phyloP scores from a whole-genome alignment of 139 green algal species.

The Auxenochlorella protothecoides region DNA sequence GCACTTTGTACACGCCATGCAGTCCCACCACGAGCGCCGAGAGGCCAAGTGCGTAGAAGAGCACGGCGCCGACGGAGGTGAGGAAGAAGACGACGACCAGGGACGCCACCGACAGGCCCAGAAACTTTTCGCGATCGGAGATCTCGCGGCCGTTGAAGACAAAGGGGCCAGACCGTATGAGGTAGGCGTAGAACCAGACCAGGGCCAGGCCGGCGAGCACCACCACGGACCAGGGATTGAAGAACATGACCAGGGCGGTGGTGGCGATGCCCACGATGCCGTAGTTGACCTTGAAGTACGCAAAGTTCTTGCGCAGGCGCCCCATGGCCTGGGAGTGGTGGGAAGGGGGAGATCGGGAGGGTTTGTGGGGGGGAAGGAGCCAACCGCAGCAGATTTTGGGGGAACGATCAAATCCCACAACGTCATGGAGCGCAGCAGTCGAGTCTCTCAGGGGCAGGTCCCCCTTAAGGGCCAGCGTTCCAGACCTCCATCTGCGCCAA shows the following conservation, averaged over 20 bases:
- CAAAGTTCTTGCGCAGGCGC: slow-evolving; percentile 74
- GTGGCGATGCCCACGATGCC: slow-evolving; percentile 55
- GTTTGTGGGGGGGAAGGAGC: no score
- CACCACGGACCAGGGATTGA: slow-evolving; percentile 28
- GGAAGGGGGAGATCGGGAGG: no score
- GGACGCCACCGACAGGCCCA: slow-evolving; percentile 59
- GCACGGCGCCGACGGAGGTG: slow-evolving; percentile 72
- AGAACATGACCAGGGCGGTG: slow-evolving; percentile 45
- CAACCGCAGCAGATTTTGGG: no score
- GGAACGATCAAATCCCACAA: no score
- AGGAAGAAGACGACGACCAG: slow-evolving; percentile 86
- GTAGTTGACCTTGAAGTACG: slow-evolving; percentile 94
- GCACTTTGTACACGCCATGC: slow-evolving; percentile 62
- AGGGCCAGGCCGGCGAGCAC: slow-evolving; percentile 56
- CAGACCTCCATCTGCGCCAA: no score
- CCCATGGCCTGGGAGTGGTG: slow-evolving; percentile 38
- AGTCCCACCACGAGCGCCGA: slow-evolving; percentile 48
- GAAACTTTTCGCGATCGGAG: slow-evolving; percentile 77
- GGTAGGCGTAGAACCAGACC: slow-evolving; percentile 81
- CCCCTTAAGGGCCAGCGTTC: no score
- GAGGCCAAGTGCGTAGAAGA: slow-evolving; percentile 75
- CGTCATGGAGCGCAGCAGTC: no score
- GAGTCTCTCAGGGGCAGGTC: no score
- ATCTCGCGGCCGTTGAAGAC: slow-evolving; percentile 64
- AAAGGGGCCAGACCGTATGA: slow-evolving; percentile 59